These are phyloP conservation scores for Lepidium aucheri DNA, from an alignment of 345 rosid species.

Conservation along the genomic window DNA sequence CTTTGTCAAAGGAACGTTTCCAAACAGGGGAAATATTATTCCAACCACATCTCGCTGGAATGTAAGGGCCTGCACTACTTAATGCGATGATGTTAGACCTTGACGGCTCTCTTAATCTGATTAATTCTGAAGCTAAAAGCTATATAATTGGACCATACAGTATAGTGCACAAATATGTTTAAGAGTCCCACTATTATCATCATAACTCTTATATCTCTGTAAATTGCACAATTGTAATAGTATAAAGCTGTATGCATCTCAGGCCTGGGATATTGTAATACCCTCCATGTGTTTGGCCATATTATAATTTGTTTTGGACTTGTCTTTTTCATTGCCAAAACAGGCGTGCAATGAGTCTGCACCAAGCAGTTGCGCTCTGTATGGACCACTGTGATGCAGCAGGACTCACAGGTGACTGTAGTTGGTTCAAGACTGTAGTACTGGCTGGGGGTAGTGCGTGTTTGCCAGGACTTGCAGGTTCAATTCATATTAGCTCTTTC, in stretches of 20 bases:
- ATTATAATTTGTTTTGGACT: neutral
- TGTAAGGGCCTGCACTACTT: conserved; percentile 50
- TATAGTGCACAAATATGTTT: neutral
- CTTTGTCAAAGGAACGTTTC: conserved; percentile 79
- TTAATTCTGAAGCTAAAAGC: neutral
- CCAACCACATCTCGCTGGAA: conserved; percentile 78
- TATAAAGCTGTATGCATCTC: neutral
- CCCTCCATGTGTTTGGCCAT: neutral
- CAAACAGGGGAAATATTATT: conserved; percentile 90
- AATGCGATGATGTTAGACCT: neutral
- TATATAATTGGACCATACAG: neutral
- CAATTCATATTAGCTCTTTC: conserved; percentile 5
- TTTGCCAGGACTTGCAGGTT: conserved; percentile 85
- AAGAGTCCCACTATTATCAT: neutral
- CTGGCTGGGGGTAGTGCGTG: conserved; percentile 76
- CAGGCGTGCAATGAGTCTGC: conserved; percentile 82
- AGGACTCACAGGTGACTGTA: conserved; percentile 49
- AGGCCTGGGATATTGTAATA: neutral
- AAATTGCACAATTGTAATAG: neutral
- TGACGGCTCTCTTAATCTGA: neutral
- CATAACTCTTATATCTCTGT: neutral
- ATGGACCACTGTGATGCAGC: conserved; percentile 87
- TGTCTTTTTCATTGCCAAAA: neutral
- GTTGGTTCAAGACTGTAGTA: conserved; percentile 91
- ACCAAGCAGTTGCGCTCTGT: conserved; percentile 83